Percentiles rank a stretch among this genome's conserved stretches.
phyloP scores from a whole-genome alignment of 1,284 basidiomycete species.

The Moniliophthora roreri region DNA sequence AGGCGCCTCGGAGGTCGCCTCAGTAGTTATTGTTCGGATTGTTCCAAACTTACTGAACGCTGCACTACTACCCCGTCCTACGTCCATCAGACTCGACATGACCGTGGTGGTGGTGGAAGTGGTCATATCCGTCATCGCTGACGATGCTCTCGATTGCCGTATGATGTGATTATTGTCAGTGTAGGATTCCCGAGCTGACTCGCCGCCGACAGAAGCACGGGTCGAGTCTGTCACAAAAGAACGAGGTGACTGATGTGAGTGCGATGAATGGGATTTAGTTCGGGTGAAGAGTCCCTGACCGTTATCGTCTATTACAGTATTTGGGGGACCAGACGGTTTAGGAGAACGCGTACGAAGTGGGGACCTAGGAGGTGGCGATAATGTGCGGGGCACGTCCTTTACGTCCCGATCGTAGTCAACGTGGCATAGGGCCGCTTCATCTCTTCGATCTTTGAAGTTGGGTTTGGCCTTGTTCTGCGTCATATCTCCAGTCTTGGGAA shows the following conservation, averaged over 20 bases:
- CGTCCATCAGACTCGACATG: constrained; percentile 66
- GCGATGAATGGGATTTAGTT: constrained; percentile 18
- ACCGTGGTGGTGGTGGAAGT: constrained; percentile 54
- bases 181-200: constrained; percentile 38
- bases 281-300: constrained; percentile 31
- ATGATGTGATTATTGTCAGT: constrained; percentile 23
- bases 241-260: constrained; percentile 23
- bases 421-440: neutral
- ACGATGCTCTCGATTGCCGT: constrained; percentile 49
- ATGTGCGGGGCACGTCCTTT: constrained; percentile 37
- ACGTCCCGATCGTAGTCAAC: constrained; percentile 21
- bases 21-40: constrained; percentile 76
- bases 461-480: constrained; percentile 17
- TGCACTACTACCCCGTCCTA: constrained; percentile 39
- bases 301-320: constrained; percentile 16
- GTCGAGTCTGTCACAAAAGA: constrained; percentile 30
- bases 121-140: constrained; percentile 48
- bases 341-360: constrained; percentile 44
- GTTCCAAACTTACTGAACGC: constrained; percentile 67
- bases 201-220: constrained; percentile 29
- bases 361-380: constrained; percentile 50
- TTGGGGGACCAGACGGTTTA: constrained; percentile 21
- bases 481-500: constrained; percentile 15
- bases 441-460: constrained; percentile 6
- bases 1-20: constrained; percentile 67